Evolutionary conservation across 306 rosid species (phyloP).

Genomic region (Fagus crenata): DNA sequence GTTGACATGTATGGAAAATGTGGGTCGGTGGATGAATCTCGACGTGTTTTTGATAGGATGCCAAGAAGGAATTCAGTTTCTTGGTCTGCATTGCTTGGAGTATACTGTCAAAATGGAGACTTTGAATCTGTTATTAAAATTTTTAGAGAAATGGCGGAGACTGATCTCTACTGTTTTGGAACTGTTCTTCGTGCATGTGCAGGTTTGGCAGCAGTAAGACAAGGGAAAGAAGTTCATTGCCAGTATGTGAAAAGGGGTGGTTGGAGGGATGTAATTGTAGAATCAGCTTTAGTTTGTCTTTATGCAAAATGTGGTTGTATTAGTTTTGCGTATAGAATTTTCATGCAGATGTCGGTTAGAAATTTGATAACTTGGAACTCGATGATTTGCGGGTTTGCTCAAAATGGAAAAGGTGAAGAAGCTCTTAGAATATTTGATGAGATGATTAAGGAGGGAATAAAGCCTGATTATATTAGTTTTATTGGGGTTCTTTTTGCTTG

Average conservation of each 20-base stretch:
- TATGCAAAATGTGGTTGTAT: conserved; percentile 86
- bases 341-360: conserved; percentile 51
- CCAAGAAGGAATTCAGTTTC: conserved; percentile 61
- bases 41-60: conserved; percentile 64
- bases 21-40: conserved; percentile 48
- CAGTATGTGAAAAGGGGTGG: conserved; percentile 74
- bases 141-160: conserved; percentile 59
- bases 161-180: conserved; percentile 66
- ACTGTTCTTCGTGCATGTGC: conserved; percentile 81
- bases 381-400: conserved; percentile 82
- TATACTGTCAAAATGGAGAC: conserved; percentile 69
- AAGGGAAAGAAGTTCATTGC: conserved; percentile 89
- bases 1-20: conserved; percentile 97
- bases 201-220: conserved; percentile 63
- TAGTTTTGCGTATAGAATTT: conserved; percentile 55
- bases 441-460: conserved; percentile 61
- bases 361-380: conserved; percentile 91
- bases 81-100: conserved; percentile 78
- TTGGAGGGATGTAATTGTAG: conserved; percentile 74
- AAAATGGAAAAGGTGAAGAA: conserved; percentile 73
- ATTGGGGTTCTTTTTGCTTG: conserved; percentile 81
- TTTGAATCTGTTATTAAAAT: conserved; percentile 55
- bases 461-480: conserved; percentile 76
- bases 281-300: conserved; percentile 83
- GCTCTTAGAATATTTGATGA: conserved; percentile 54